Evolutionary conservation across 306 rosid species (phyloP), one percentile per base, ranked within the genome.

Genomic region (Cucurbita maxima): DNA sequence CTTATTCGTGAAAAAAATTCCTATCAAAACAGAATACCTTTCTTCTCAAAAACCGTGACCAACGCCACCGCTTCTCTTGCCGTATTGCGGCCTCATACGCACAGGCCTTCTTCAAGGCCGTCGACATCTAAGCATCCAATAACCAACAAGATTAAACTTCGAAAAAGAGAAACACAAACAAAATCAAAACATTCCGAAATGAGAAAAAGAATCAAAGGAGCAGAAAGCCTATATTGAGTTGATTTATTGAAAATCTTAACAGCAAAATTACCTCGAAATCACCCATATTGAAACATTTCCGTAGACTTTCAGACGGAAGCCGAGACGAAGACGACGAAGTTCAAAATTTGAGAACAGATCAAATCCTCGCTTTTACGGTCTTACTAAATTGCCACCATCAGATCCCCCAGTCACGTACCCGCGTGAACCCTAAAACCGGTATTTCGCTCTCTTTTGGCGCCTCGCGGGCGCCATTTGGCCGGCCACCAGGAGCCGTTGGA

Each of bases 31-130:
- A 78, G 84, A 51, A 73, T 12, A 12, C 89, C 84, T 73, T 81
- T 82, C 62, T 77, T 85, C 85, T 88, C 89, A 38, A 90, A 88
- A n/a, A 75, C 80, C 83, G 86, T 77, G 48, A 90, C 80, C 2
- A 91, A 84, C 59, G 90, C 88, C 69, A 90, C 95, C 15, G 96
- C 87, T 58, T 88, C 90, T 78, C 86, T 88, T 6, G 92, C 95
- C 67, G 88, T 84, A 73, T 88, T 84, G 5, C 87, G 88, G 7
- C 85, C 81, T 81, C 84, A 73, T 88, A 92, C 38, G 89, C 89
- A 50, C 87, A 88, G 2, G 89, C 95, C 82, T 83, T 88, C 90
- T 87, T 84, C 87, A 85, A 79, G 12, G 89, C 89, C 84, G 84
- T 84, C 86, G 84, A 78, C 77, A 88, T 90, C 95, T 90, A 84